A percentile compares a stretch with the other conserved stretches of the same genome.
Conservation (phyloP, 441 rosid genomes). For the Gossypium schwendimanii region DNA sequence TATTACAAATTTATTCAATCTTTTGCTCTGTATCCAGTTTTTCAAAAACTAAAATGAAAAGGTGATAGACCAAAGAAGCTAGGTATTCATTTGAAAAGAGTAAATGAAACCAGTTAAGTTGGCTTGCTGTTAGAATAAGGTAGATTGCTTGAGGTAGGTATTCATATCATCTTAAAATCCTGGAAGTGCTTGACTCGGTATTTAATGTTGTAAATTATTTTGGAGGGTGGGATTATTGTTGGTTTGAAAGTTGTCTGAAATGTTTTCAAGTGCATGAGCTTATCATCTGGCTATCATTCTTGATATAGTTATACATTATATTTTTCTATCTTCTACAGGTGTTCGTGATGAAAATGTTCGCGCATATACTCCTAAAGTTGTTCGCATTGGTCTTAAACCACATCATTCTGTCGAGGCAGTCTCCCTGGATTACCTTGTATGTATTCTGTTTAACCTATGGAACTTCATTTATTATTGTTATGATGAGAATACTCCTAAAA, state of each 20-base stretch:
- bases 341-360: slow-evolving; percentile 70
- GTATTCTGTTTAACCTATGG: slow-evolving; percentile 22
- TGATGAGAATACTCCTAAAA: slow-evolving; percentile 55
- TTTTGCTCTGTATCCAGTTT: background rate
- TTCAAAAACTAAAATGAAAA: slow-evolving; percentile 1
- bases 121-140: background rate
- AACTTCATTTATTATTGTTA: background rate
- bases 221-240: background rate
- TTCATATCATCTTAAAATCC: slow-evolving; percentile 4
- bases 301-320: background rate
- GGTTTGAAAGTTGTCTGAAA: slow-evolving; percentile 3
- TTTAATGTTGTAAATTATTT: background rate
- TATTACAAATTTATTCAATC: background rate
- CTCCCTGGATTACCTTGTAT: slow-evolving; percentile 85
- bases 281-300: background rate
- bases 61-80: background rate
- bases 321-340: slow-evolving; percentile 38
- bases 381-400: slow-evolving; percentile 89
- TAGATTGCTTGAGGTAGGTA: background rate
- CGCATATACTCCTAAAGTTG: slow-evolving; percentile 77
- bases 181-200: background rate
- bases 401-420: slow-evolving; percentile 80
- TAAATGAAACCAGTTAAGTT: background rate
- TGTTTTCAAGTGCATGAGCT: slow-evolving; percentile 1
- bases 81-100: background rate